Percentiles rank a stretch among this genome's conserved stretches.
These are phyloP conservation scores for Tricholoma furcatifolium DNA, from an alignment of 768 basidiomycete species.

Conservation along the genomic window DNA sequence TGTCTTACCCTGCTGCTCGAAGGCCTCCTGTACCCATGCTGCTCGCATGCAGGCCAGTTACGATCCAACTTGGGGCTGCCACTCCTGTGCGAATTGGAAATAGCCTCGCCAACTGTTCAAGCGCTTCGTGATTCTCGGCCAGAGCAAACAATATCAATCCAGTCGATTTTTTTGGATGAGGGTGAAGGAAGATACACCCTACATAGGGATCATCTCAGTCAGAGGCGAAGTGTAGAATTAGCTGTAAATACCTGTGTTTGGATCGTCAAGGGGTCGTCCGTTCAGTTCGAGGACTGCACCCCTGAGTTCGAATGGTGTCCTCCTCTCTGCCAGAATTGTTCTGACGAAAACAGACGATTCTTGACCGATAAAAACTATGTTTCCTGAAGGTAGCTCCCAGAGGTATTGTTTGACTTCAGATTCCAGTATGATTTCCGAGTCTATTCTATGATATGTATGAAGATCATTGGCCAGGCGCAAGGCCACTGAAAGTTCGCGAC, in stretches of 20 bases:
- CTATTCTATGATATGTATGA: constrained; percentile 66
- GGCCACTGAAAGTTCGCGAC: constrained; percentile 51
- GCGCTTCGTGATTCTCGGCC: constrained; percentile 50
- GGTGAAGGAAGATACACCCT: constrained; percentile 66
- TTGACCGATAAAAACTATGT: constrained; percentile 59
- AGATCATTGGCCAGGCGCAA: constrained; percentile 68
- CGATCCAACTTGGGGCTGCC: constrained; percentile 74
- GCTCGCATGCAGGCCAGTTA: constrained; percentile 54
- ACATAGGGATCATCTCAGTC: too few relatives aligned
- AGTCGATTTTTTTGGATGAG: constrained; percentile 46
- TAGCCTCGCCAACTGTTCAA: constrained; percentile 70
- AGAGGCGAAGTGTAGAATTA: background rate
- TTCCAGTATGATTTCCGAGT: constrained; percentile 56
- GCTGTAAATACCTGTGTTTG: constrained; percentile 27
- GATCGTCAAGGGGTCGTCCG: constrained; percentile 23
- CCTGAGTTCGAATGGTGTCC: constrained; percentile 31
- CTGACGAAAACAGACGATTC: constrained; percentile 31
- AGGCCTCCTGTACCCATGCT: constrained; percentile 69
- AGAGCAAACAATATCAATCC: constrained; percentile 53
- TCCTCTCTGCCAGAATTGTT: constrained; percentile 27
- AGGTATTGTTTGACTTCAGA: constrained; percentile 30
- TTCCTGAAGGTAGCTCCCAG: constrained; percentile 35
- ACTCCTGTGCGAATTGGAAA: constrained; percentile 87
- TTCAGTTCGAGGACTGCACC: constrained; percentile 26
- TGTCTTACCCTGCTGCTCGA: constrained; percentile 69